phyloP scores from a whole-genome alignment of 768 basidiomycete species.

The Suillus brevipes region DNA sequence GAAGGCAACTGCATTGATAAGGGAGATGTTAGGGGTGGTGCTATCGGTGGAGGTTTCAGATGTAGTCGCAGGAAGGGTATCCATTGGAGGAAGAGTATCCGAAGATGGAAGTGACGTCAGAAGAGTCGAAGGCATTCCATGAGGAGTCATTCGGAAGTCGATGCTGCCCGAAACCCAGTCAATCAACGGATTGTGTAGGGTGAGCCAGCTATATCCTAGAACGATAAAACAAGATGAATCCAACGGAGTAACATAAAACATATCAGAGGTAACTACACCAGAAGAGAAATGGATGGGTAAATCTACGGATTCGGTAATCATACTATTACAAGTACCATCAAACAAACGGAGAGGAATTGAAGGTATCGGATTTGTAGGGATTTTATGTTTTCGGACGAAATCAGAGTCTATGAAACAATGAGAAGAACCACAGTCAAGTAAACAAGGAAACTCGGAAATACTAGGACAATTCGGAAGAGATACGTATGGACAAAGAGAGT shows the following conservation, averaged over 20 bases:
- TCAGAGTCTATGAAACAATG: too few relatives aligned
- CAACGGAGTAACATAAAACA: constrained; percentile 7
- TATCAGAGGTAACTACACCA: constrained; percentile 1
- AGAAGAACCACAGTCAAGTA: too few relatives aligned
- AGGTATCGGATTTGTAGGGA: too few relatives aligned
- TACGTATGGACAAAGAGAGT: too few relatives aligned
- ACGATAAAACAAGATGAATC: constrained; percentile 5
- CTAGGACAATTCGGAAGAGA: neutral
- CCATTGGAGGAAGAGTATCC: neutral
- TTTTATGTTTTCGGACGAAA: too few relatives aligned
- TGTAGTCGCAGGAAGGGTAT: neutral
- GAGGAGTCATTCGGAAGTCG: too few relatives aligned
- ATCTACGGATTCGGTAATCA: neutral
- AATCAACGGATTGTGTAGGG: neutral
- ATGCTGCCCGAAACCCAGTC: too few relatives aligned
- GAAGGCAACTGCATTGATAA: neutral
- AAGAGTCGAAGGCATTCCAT: too few relatives aligned
- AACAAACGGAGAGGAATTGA: too few relatives aligned
- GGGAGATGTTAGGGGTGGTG: neutral
- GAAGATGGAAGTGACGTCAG: too few relatives aligned
- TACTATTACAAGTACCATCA: neutral
- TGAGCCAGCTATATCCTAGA: constrained; percentile 13
- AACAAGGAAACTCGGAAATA: too few relatives aligned
- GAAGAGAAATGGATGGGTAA: neutral
- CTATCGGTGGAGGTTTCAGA: neutral